Percentiles rank a stretch among this genome's conserved stretches.
These are phyloP conservation scores for Trapa incisa DNA, from an alignment of 345 rosid genomes.

Conservation along the genomic window DNA sequence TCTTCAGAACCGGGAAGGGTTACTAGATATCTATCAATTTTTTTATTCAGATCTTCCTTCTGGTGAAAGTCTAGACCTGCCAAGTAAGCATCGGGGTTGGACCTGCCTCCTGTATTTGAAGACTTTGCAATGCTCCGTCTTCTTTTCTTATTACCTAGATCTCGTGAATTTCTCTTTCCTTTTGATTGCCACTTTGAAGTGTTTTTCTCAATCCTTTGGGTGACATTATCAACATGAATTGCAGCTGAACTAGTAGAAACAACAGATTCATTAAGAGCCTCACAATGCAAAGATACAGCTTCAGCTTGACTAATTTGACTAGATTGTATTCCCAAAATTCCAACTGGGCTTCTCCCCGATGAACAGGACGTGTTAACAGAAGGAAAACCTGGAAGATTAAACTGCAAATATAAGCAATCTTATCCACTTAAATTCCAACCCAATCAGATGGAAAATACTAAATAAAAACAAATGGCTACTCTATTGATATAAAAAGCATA, in stretches of 20 bases:
- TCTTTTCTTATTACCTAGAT: constrained; percentile 48
- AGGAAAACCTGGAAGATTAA: constrained; percentile 32
- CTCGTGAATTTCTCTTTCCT: constrained; percentile 91
- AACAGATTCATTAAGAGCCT: constrained; percentile 31
- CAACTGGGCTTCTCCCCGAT: constrained; percentile 6
- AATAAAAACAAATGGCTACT: not conserved
- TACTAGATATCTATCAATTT: constrained; percentile 12
- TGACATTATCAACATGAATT: constrained; percentile 19
- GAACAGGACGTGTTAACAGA: constrained; percentile 19
- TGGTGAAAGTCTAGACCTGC: constrained; percentile 22
- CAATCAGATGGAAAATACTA: not conserved
- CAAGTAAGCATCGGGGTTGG: constrained; percentile 19
- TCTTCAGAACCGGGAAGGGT: constrained; percentile 13
- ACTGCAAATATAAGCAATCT: constrained; percentile 2
- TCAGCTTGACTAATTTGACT: constrained; percentile 37
- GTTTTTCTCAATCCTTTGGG: constrained; percentile 48
- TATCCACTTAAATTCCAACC: not conserved
- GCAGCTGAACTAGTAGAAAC: constrained; percentile 23
- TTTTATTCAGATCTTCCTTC: constrained; percentile 22
- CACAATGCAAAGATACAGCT: constrained; percentile 27
- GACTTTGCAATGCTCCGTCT: constrained; percentile 42
- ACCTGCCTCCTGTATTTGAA: constrained; percentile 25
- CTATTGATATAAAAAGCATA: not conserved
- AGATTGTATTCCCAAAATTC: constrained; percentile 33
- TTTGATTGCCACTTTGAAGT: constrained; percentile 85